Evolutionary conservation across 345 rosid species (phyloP), one percentile per base, ranked within the genome.

Genomic region (Psidium guajava): DNA sequence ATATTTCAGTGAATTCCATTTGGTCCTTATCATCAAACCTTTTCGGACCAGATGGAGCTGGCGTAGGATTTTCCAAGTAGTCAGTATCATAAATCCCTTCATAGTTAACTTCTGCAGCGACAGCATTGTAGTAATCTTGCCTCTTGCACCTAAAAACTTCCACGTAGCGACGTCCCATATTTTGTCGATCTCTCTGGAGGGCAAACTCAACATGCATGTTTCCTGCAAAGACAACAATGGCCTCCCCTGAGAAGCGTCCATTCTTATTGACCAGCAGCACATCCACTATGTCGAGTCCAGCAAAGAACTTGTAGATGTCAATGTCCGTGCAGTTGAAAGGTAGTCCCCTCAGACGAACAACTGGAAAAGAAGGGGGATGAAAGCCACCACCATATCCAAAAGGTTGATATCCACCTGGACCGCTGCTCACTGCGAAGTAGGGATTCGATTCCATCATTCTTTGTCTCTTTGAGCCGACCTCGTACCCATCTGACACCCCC

Each of bases 401-500:
- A 84, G 94, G 94, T 53, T 91, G 95, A 87, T 93, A 96, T 89
- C 91, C 89, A 69, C 90, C 82, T 2, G 94, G 54, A 84, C 93
- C 89, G 85, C 91, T 91, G 96, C 94, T 93, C 95, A 96, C 98
- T 95, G 98, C 97, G 94, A 96, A 94, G 99, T 95, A 96, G 91
- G 99, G 98, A 95, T 92, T 93, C 81, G 99, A 93, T 93, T 94
- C 98, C 95, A 91, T 96, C 98, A 96, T 96, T 96, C 99, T 93
- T 91, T 94, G 99, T 95, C 99, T 95, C 99, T 96, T 96, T 93
- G 99, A 94, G 94, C 98, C 98, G 87, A 95, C 98, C 96, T 92
- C 98, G 96, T 94, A 96, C 91, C 98, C 95, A 90, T 94, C 96
- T 85, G 95, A 93, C 92, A 92, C 89, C 96, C 97, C 98, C 97